phyloP scores from a whole-genome alignment of 2,329 filamentous ascomycete species.

The Colletotrichum cereale region DNA sequence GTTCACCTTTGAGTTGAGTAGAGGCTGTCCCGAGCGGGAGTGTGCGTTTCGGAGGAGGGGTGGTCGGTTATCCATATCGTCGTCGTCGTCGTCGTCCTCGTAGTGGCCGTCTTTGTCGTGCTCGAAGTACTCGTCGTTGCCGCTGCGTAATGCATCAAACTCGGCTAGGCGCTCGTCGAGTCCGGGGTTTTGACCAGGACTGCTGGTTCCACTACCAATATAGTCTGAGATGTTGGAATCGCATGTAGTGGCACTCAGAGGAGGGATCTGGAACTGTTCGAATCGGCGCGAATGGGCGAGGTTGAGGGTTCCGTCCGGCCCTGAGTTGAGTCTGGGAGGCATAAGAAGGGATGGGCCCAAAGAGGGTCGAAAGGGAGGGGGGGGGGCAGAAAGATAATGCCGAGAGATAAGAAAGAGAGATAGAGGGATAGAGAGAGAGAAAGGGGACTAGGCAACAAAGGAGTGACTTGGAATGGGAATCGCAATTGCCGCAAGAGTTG shows the following conservation, averaged over 20 bases:
- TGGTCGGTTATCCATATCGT: constrained; percentile 58
- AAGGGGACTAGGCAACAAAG: constrained; percentile 30
- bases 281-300: constrained; percentile 21
- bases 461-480: constrained; percentile 34
- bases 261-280: constrained; percentile 22
- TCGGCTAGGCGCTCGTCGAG: constrained; percentile 39
- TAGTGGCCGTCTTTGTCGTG: constrained; percentile 50
- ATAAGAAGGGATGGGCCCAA: constrained; percentile 34
- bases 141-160: constrained; percentile 38
- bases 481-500: constrained; percentile 24
- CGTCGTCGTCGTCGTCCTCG: constrained; percentile 51
- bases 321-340: constrained; percentile 38
- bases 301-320: constrained; percentile 39
- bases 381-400: not conserved
- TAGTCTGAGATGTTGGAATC: constrained; percentile 40
- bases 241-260: constrained; percentile 38
- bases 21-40: constrained; percentile 58
- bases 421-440: not conserved
- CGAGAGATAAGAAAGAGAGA: constrained; percentile 15
- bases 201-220: constrained; percentile 37
- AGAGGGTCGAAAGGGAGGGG: constrained; percentile 13
- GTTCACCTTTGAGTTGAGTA: constrained; percentile 52
- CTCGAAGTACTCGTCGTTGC: constrained; percentile 44
- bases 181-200: constrained; percentile 26
- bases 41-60: constrained; percentile 60